Evolutionary conservation across 805 yeast species (phyloP).

Genomic region (Komagataella ulmi): DNA sequence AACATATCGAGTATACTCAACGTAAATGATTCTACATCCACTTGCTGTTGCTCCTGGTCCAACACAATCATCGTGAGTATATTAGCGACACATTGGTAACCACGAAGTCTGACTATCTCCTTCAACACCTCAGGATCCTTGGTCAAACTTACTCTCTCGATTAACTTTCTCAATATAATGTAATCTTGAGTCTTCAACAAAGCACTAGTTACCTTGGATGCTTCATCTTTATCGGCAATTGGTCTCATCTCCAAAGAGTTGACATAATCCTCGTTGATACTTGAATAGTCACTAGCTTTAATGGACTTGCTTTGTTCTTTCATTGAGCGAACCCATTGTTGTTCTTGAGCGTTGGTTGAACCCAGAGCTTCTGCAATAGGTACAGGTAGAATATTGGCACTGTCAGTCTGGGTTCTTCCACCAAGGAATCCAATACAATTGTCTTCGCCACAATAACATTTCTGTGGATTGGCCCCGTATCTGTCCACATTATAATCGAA

Average conservation of each 20-base stretch:
- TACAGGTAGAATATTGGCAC: conserved; percentile 74
- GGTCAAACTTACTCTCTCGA: conserved; percentile 51
- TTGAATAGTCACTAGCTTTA: conserved; percentile 28
- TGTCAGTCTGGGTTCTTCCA: conserved; percentile 94
- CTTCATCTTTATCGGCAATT: conserved; percentile 36
- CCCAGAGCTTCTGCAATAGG: conserved; percentile 79
- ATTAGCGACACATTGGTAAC: conserved; percentile 65
- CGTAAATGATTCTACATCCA: conserved; percentile 16
- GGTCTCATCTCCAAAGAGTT: conserved; percentile 41
- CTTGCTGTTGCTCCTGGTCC: conserved; percentile 4
- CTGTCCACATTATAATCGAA: conserved; percentile 91
- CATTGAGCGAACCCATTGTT: conserved; percentile 55
- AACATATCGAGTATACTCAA: conserved; percentile 43
- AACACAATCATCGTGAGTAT: conserved; percentile 27
- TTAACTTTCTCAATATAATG: conserved; percentile 47
- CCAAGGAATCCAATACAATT: conserved; percentile 92
- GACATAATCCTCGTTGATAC: conserved; percentile 54
- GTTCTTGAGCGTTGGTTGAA: conserved; percentile 52
- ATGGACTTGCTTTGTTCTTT: conserved; percentile 15
- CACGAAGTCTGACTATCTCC: conserved; percentile 67
- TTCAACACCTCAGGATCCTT: conserved; percentile 36
- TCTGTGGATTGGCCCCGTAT: conserved; percentile 90
- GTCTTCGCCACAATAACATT: conserved; percentile 86
- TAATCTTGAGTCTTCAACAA: conserved; percentile 61
- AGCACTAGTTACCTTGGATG: conserved; percentile 69